Base-by-base conservation (phyloP, 2,329 filamentous ascomycete species). In the Fusarium pseudograminearum region DNA sequence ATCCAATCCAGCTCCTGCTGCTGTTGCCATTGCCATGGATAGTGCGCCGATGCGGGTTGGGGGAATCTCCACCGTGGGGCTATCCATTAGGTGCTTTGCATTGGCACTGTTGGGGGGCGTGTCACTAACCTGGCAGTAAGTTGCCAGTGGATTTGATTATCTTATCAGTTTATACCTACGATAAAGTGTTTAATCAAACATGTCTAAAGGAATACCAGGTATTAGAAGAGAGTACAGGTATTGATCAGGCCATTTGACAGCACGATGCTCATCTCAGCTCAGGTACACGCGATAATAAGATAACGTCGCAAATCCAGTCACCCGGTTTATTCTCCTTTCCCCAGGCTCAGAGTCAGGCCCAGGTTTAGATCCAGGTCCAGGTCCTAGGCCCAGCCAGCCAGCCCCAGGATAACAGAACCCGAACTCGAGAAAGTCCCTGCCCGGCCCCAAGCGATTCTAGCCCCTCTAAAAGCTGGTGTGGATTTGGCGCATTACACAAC, bases 41-140 rank as follows among this genome's bases (percentile, higher is more conserved):
- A 55, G 59, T n/a, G 41, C 62, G 57, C 55, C 58, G 59, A 68
- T 66, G 62, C 71, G 58, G 70, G 67, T 70, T 73, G 72, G 69
- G 69, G 70, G 65, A 52, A 67, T 66, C 40, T 51, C 44, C 48
- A 64, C 42, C 46, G 63, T 70, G 64, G 63, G 47, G 50, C 62
- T 45, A 36, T 41, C 52, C 36, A 51, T 61, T 36, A 63, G 41
- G 26, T 56, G 48, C 53, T 48, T 55, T 22, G 48, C 52, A 57
- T 44, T 41, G 63, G 22, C 50, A 48, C 42, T 36, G 53, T 48
- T 15, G n/a, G 42, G 46, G 61, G 68, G 68, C 12, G 68, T 70
- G 63, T 14, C 24, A 31, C 16, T 71, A 68, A 16, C 9, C 10
- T 6, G 34, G 3, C 34, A 36, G 9, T n/a, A 6, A 9, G 34